phyloP scores from a whole-genome alignment of 495 filamentous ascomycete species.

The Daldinia childiae region DNA sequence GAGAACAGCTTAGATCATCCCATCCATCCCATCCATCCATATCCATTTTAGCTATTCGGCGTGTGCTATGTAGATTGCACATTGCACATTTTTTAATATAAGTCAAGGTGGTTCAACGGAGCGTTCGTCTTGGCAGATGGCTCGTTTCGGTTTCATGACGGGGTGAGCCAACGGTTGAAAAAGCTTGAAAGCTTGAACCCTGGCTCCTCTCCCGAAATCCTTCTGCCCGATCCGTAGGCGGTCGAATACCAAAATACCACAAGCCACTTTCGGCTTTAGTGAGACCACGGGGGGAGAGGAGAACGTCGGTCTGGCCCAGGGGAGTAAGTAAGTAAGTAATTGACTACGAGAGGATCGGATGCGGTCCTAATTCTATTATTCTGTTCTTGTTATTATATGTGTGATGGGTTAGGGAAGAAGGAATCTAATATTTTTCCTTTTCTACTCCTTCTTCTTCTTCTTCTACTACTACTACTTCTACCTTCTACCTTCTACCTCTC shows the following conservation, averaged over 20 bases:
- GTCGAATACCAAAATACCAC: background rate
- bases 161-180: conserved; percentile 22
- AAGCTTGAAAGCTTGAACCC: too few species aligned
- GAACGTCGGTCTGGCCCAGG: background rate
- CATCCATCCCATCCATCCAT: background rate
- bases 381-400: background rate
- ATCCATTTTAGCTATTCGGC: conserved; percentile 6
- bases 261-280: conserved; percentile 17
- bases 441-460: background rate
- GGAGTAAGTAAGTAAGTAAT: background rate
- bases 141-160: conserved; percentile 38
- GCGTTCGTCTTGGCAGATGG: conserved; percentile 26
- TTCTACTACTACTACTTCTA: background rate
- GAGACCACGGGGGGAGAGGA: background rate
- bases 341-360: conserved; percentile 3
- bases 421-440: background rate
- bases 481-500: background rate
- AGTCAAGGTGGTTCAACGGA: conserved; percentile 10
- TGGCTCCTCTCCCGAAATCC: too few species aligned
- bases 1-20: background rate
- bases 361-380: background rate
- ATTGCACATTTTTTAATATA: conserved; percentile 12
- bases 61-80: conserved; percentile 10
- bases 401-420: conserved; percentile 7
- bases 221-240: conserved; percentile 11